A percentile compares a stretch with the other conserved stretches of the same genome.
phyloP scores from a whole-genome alignment of 208 protist species.

The Wallacemonas sp. region DNA sequence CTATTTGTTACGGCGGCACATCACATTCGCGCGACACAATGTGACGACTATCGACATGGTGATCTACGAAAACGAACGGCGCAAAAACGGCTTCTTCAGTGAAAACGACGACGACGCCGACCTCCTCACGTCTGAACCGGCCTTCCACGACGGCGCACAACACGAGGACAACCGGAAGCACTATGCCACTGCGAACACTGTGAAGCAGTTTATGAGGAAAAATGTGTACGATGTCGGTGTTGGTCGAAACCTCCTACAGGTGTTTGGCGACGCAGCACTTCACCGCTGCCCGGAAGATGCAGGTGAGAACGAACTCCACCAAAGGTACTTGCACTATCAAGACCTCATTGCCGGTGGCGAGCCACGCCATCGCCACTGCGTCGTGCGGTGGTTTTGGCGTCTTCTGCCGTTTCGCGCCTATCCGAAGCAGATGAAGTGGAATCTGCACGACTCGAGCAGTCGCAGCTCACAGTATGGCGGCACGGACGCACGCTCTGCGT shows the following conservation, averaged over 20 bases:
- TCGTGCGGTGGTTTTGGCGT: conserved; percentile 75
- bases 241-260: conserved; percentile 68
- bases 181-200: conserved; percentile 7
- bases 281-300: background rate
- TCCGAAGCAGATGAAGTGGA: conserved; percentile 38
- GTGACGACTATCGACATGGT: conserved; percentile 87
- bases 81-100: conserved; percentile 4
- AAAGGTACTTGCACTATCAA: conserved; percentile 29
- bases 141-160: conserved; percentile 1
- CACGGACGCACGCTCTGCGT: background rate
- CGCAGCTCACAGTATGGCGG: background rate
- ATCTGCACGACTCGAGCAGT: background rate
- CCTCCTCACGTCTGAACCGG: too few species aligned
- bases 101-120: conserved; percentile 13
- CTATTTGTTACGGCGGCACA: conserved; percentile 69
- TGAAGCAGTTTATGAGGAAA: conserved; percentile 29
- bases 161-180: conserved; percentile 12
- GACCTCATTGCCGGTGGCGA: conserved; percentile 60
- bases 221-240: conserved; percentile 88
- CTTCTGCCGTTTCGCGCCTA: conserved; percentile 73
- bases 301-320: background rate
- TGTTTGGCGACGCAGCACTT: conserved; percentile 80
- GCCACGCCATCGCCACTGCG: conserved; percentile 38
- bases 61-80: conserved; percentile 55
- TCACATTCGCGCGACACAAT: conserved; percentile 74